Evolutionary conservation across 352 stramenopile species (phyloP), one percentile per base, ranked within the genome.

Genomic region (Globisporangium sylvaticum): DNA sequence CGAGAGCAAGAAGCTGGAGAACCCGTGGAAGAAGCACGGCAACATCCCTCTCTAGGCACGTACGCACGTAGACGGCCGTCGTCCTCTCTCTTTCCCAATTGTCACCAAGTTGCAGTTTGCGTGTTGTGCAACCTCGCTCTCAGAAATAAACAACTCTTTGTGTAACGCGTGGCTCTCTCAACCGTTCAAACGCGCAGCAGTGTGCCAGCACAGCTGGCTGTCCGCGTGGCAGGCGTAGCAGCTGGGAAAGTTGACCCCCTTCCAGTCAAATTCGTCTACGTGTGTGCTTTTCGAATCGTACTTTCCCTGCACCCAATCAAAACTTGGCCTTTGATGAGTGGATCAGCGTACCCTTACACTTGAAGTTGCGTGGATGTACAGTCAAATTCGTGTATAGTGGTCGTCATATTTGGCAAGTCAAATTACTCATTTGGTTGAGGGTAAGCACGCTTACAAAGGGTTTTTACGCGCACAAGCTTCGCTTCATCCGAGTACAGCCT

Each of bases 11-110:
- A 87, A 97, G 59, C 74, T 98, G 46, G 75, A 83, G 62, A 96
- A 95, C 61, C 92, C 97, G 62, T 92, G 84, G 71, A 97, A 97
- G 72, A 99, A 99, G 76, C 97, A 99, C 78, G 95, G 94, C 67
- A 99, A 99, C 81, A 98, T 99, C 72, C 97, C 97, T 71, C 87
- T 99, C 29, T 99, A 97, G 84, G 52, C 20, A 31, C 18, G 18
- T 22, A n/a, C 15, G 39, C 42, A 63, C 60, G 53, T 62, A 54
- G 58, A 63, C 58, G 58, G 25, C 37, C 22, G 42, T 24, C 18
- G 2, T 50, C 7, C 18, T 50, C 18, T 50, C 42, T 50, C 42
- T 18, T 50, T 50, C 42, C 18, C 42, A 50, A 12, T 50, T 50
- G 18, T 24, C 56, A 29, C 3, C n/a, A 64, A 65, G 34, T 22